Evolutionary conservation across 352 stramenopile species (phyloP), one percentile per base, ranked within the genome.

Genomic region (Phytophthora sp.): DNA sequence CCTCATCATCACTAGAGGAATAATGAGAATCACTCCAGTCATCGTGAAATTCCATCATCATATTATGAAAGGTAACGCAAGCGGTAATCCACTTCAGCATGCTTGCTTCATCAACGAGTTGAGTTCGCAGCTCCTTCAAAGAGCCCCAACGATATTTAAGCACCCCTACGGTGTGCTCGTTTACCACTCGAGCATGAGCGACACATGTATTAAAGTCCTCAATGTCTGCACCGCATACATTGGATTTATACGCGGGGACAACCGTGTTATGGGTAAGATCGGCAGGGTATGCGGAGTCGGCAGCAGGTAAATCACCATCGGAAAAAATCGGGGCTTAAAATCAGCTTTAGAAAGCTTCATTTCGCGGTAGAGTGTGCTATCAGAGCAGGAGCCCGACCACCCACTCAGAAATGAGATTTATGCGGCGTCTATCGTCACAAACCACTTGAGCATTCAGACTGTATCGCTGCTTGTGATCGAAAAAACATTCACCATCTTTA

Each of bases 401-500:
- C 62, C 62, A 71, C 4, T 54, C 62, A 21, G 45, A 34, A 18
- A 48, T 62, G 30, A 71, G 57, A 37, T 61, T 61, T 20, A 71
- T 66, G 8, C 31, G 39, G 2, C 48, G 53, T 3, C 50, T 35
- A 53, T 66, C 48, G 41, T 66, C 54, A 23, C 54, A 70, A 12
- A 70, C 61, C 0, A 65, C 54, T 51, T 65, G 61, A 4, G 45
- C 61, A 17, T 65, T 70, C 1, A 61, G 17, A 28, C 46, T 56
- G 42, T 66, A 71, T 3, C 62, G 28, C 5, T 43, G 23, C 23
- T 66, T 71, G 2, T 44, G 23, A 12, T 63, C 43, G n/a, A 53
- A 63, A 42, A 50, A 63, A 15, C 54, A 63, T 27, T 66, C 46
- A 17, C 56, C 56, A 31, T 66, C 28, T 5, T 49, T 27, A n/a